Percentiles rank a stretch among this genome's conserved stretches.
Conservation (phyloP, 2,329 filamentous ascomycete species). For the Tolypocladium tropicale region DNA sequence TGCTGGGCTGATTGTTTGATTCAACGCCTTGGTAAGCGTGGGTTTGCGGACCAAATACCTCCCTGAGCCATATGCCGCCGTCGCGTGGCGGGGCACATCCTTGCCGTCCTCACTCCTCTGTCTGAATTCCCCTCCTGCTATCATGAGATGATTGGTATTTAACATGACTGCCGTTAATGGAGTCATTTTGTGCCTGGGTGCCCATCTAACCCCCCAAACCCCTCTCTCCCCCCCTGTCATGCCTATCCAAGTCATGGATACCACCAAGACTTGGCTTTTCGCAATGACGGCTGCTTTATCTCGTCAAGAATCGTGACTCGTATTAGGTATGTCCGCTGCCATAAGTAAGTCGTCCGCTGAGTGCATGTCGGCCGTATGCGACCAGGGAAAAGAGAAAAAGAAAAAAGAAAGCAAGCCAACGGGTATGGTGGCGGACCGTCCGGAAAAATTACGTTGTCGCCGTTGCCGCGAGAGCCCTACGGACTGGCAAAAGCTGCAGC, state of each 20-base stretch:
- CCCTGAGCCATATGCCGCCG: not conserved
- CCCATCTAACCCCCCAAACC: not conserved
- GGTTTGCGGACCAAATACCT: too few species aligned
- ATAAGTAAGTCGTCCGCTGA: not conserved
- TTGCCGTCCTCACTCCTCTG: not conserved
- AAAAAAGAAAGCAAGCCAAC: too few species aligned
- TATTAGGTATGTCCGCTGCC: not conserved
- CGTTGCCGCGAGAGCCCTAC: not conserved
- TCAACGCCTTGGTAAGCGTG: not conserved
- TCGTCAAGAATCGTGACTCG: not conserved
- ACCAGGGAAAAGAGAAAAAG: too few species aligned
- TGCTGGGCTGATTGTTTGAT: not conserved
- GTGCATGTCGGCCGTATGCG: not conserved
- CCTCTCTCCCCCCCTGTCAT: not conserved
- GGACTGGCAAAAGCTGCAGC: too few species aligned
- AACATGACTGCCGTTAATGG: not conserved
- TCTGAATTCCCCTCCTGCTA: not conserved
- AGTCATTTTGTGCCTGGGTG: not conserved
- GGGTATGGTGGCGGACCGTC: too few species aligned
- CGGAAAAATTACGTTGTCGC: not conserved
- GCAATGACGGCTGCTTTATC: not conserved
- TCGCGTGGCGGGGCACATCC: not conserved
- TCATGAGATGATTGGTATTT: not conserved
- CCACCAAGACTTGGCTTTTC: too few species aligned
- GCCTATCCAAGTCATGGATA: too few species aligned